Base-by-base conservation (phyloP, 2,329 filamentous ascomycete species). In the Huntiella savannae region DNA sequence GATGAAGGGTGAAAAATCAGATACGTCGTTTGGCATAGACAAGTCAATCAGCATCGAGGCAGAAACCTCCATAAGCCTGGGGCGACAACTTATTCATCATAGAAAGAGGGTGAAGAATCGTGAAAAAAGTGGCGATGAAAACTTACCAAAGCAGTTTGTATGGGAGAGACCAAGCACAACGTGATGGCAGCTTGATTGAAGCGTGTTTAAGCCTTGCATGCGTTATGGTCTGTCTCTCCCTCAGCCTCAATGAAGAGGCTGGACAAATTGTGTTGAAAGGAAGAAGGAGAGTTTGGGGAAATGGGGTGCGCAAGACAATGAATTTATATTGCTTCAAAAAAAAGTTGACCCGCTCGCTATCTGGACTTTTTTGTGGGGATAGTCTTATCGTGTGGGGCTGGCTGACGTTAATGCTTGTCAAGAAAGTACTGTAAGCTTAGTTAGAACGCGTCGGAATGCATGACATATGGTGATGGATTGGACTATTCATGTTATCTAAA, bases 21-120 rank as follows among this genome's bases (percentile, higher is more conserved):
- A 47, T 37, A 50, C 49, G 45, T 50, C n/a, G 49, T 72, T 73
- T 69, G 69, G 65, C 62, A 62, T 66, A 65, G 68, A 71, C 68
- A 54, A 63, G 69, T 68, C 64, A 61, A 57, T 67, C 64, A 66
- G 60, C 64, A 67, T 55, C 53, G 59, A 66, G 60, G 63, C 60
- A 64, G 63, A 62, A 65, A 62, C 60, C 63, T 63, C 65, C 59
- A 57, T 67, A 59, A 65, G 64, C 58, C 64, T 67, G 64, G 64
- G 64, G 64, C 64, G 64, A 67, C 64, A 67, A 64, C 63, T 59
- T 59, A 59, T 54, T 67, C 64, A 62, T 67, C 63, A 66, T 59
- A 55, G 51, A 57, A 57, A 49, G 17, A 22, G 7, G 40, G 45
- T 28, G 22, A 43, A 46, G 4, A 3, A 33, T 33, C 17, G 15